Conservation (phyloP, 1,284 basidiomycete genomes). For the Tilletia horrida region DNA sequence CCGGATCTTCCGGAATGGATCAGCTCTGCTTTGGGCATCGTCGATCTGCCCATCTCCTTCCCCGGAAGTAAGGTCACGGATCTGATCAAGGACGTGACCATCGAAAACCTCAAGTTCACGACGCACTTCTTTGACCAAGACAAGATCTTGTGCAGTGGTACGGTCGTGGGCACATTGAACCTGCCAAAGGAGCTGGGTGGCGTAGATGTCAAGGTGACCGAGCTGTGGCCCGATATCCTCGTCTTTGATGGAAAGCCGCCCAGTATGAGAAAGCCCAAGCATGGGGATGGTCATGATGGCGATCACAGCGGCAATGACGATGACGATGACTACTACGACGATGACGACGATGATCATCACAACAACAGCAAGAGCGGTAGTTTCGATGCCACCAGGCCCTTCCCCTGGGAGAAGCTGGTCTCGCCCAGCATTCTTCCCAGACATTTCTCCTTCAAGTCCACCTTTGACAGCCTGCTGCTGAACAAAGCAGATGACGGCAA, state of each 20-base stretch:
- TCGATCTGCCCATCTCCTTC: conserved; percentile 47
- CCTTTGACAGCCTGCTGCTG: no score
- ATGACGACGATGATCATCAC: neutral
- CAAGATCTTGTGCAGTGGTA: conserved; percentile 46
- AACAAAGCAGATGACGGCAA: neutral
- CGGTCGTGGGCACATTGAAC: conserved; percentile 43
- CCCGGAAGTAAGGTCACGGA: conserved; percentile 47
- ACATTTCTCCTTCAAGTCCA: no score
- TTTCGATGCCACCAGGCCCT: no score
- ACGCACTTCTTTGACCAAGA: conserved; percentile 47
- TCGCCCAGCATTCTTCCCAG: no score
- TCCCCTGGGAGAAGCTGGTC: no score
- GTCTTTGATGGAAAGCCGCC: conserved; percentile 48
- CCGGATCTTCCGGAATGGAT: conserved; percentile 41
- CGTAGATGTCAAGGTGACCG: conserved; percentile 45
- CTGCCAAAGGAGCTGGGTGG: conserved; percentile 44
- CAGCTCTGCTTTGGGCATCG: conserved; percentile 35
- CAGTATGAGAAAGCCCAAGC: conserved; percentile 30
- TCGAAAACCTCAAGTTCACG: conserved; percentile 45
- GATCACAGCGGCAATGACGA: conserved; percentile 12
- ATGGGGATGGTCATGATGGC: conserved; percentile 21
- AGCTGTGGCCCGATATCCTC: conserved; percentile 49
- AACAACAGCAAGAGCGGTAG: conserved; percentile 7
- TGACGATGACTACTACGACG: conserved; percentile 25
- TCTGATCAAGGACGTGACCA: conserved; percentile 49